Evolutionary conservation across 352 stramenopile genomes (phyloP), one percentile per base, ranked within the genome.

Genomic region (Globisporangium spinosum): DNA sequence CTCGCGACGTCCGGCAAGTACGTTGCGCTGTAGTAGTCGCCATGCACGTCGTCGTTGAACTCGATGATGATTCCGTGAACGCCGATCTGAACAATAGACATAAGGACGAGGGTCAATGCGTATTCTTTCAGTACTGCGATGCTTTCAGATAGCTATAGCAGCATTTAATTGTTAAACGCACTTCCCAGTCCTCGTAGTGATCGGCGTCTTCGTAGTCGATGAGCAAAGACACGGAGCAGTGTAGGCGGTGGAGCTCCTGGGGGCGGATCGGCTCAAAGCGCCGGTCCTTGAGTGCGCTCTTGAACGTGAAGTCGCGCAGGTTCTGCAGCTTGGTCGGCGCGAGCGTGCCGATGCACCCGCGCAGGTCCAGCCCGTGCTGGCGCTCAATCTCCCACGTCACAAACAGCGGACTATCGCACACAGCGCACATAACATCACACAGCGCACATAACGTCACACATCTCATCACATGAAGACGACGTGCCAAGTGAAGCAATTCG

Each of bases 341-440:
- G 40, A 94, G 72, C 43, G 86, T 94, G 57, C 86, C 86, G 67
- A 94, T 94, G 71, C 86, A 94, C 60, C 86, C 86, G 38, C 86
- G 86, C 58, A 94, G 62, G 8, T 77, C 71, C 35, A 72, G 72
- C 20, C 77, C 77, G 55, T 76, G 73, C 15, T 79, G 59, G 45
- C 78, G 69, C 67, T 94, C 86, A 61, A 86, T 89, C 75, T 94
- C 86, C 86, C 86, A 94, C 62, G 86, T 94, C 73, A 94, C 86
- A 65, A 94, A 94, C 45, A 94, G 72, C 63, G 86, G 86, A 58
- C 85, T 93, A 32, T 45, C 6, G 9, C 2, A 20, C 17, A 32
- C 8, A 61, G 3, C 10, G 12, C 32, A 67, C 17, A 47, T 3
- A 34, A 10, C 1, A 3, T 4, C 27, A 1, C 27, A 32, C 27